Evolutionary conservation across 2,329 filamentous ascomycete genomes (phyloP), one percentile per base, ranked within the genome.

Genomic region (Myriangium duriaei): DNA sequence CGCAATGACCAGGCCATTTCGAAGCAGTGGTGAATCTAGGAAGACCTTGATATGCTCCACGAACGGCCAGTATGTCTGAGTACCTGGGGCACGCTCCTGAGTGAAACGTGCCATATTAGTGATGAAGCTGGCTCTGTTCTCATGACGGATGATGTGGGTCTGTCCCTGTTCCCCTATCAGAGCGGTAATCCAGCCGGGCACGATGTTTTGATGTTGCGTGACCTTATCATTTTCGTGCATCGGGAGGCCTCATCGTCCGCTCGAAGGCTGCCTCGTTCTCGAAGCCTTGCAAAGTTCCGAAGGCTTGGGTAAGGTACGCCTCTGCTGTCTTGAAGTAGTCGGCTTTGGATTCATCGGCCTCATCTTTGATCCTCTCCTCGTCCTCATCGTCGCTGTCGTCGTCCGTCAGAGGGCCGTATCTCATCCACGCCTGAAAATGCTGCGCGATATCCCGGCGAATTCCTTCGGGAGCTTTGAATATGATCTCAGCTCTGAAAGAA

Each of bases 21-120:
- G 16, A 4, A 44, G 39, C 3, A 42, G 6, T 7, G 32, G 29
- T 4, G 35, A 39, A n/a, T 28, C 4, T 11, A 42, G 2, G 10
- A 24, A 24, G 2, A 16, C 34, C 10, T 14, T 16, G 4, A 35
- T 24, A 6, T 10, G 28, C 2, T 34, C 24, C 12, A 40, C 29
- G 3, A 40, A 26, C 2, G 31, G 37, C 32, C 37, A 40, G 1
- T 10, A n/a, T 11, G 18, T 32, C 14, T 19, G 14, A n/a, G 12
- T 10, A 9, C 15, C 30, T 6, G 16, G 10, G 2, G 6, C 9
- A 1, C 28, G 12, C 1, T n/a, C n/a, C 11, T 38, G 16, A 3
- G 17, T 31, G 14, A 19, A 38, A 3, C 2, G 2, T 2, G 11
- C 11, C 10, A 17, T 16, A 5, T n/a, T 30, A 11, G 7, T 10